Evolutionary conservation across 345 rosid genomes (phyloP).

Genomic region (Corchorus capsularis): DNA sequence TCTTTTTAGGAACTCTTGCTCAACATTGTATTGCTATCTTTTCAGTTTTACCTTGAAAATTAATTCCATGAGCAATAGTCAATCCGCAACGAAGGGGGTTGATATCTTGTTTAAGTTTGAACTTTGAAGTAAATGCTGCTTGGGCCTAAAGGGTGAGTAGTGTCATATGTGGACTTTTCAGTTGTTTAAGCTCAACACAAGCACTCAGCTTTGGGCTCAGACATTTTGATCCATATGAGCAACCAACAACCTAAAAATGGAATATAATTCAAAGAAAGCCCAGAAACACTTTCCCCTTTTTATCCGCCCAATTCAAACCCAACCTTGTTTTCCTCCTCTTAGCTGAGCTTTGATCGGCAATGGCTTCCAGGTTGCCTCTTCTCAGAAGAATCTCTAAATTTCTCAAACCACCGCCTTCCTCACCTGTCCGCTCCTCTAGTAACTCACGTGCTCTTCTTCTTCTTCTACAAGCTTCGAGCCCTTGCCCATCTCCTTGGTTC

Average conservation of each 20-base stretch:
- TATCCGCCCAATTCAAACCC: neutral
- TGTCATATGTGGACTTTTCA: too few species aligned
- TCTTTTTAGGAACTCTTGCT: too few species aligned
- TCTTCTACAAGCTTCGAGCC: slow-evolving; percentile 15
- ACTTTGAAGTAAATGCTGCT: too few species aligned
- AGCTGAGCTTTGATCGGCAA: slow-evolving; percentile 1
- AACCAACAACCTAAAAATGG: too few species aligned
- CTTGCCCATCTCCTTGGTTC: slow-evolving; percentile 12
- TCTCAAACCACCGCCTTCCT: slow-evolving; percentile 32
- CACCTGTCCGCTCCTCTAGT: neutral
- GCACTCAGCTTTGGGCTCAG: neutral
- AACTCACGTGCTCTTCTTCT: slow-evolving; percentile 21
- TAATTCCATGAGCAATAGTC: too few species aligned
- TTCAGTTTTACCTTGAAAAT: too few species aligned
- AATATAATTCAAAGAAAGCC: neutral
- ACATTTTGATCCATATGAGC: neutral
- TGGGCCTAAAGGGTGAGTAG: too few species aligned
- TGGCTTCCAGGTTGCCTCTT: slow-evolving; percentile 48
- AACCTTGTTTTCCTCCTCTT: neutral
- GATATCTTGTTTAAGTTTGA: too few species aligned
- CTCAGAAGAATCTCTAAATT: slow-evolving; percentile 39
- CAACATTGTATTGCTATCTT: too few species aligned
- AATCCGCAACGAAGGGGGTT: too few species aligned
- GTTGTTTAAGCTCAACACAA: too few species aligned
- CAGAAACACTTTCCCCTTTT: neutral